Evolutionary conservation across 2,329 filamentous ascomycete species (phyloP).

Genomic region (Albophoma yamanashiensis): DNA sequence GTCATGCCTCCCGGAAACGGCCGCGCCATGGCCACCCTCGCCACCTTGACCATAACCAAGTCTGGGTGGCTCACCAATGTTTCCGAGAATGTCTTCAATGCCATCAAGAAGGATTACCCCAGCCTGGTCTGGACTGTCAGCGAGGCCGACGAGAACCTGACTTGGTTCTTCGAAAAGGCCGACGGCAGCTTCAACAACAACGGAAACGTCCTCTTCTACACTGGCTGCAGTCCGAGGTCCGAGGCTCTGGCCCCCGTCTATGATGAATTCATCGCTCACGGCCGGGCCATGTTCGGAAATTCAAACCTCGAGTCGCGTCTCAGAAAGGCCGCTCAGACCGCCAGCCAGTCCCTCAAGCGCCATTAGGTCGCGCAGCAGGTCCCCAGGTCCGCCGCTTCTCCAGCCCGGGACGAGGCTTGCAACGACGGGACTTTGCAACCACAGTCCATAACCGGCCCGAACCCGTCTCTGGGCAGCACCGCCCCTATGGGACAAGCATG

Average conservation of each 20-base stretch:
- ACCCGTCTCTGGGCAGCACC: too few relatives aligned
- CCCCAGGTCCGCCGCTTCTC: too few relatives aligned
- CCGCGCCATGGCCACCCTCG: constrained; percentile 66
- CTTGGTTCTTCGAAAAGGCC: constrained; percentile 97
- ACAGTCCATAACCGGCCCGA: too few relatives aligned
- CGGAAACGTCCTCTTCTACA: constrained; percentile 93
- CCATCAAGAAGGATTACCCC: constrained; percentile 87
- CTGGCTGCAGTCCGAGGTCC: constrained; percentile 71
- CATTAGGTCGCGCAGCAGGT: too few relatives aligned
- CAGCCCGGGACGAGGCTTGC: too few relatives aligned
- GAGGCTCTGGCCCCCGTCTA: constrained; percentile 70
- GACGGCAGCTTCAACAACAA: constrained; percentile 81
- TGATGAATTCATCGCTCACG: constrained; percentile 73
- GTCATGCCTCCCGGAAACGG: constrained; percentile 64
- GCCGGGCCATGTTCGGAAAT: constrained; percentile 78
- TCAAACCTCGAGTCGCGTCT: constrained; percentile 82
- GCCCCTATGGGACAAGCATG: too few relatives aligned
- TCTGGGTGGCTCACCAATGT: constrained; percentile 91
- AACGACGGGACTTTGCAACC: too few relatives aligned
- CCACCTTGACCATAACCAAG: constrained; percentile 88
- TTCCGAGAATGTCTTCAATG: constrained; percentile 87
- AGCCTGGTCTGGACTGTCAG: constrained; percentile 95
- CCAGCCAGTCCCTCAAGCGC: constrained; percentile 38
- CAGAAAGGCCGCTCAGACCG: constrained; percentile 63
- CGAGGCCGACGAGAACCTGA: constrained; percentile 90